Base-by-base conservation (phyloP, 169 alveolate genomes). In the Eimeria praecox region DNA sequence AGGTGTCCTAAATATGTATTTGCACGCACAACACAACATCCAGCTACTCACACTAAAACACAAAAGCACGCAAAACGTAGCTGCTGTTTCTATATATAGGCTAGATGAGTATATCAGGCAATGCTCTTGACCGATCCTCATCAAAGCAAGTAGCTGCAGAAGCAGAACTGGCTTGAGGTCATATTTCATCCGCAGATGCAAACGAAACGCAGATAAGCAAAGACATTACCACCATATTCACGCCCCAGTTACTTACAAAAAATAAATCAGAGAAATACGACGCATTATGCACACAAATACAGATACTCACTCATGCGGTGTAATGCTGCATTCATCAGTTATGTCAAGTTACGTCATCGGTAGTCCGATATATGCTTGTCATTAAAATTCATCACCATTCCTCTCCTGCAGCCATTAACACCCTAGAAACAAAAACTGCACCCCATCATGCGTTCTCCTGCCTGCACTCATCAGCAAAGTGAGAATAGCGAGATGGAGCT, bases 121-220 rank as follows among this genome's bases (percentile, higher is more conserved):
- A 22, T 16, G 35, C 8, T 49, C 1, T 44, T n/a, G 90, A 82
- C 90, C 90, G 40, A 52, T 8, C 56, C 90, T 82, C 90, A 82
- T 82, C 90, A 82, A 82, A 18, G 90, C 90, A 27, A 82, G 90
- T 46, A 49, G 90, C 90, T 82, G 90, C 90, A 82, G 90, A 82
- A 82, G 90, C 90, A 82, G 90, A 82, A 82, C 90, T 82, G 90
- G 90, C 90, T 82, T 49, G 24, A 40, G 90, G 90, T 46, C 90
- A 46, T 77, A n/a, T 77, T 77, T 77, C 87, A 77, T 77, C 87
- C 5, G 18, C 2, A 1, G 35, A 77, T 77, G 12, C 5, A 77
- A 40, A 62, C 62, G 56, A 35, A 18, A 75, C 10, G 18, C 12
- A n/a, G 49, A 30, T 44, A 27, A 30, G 30, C 80, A 22, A 18